phyloP scores from a whole-genome alignment of 371 early-diverging fungal species.

The Capillidium rhysosporum region DNA sequence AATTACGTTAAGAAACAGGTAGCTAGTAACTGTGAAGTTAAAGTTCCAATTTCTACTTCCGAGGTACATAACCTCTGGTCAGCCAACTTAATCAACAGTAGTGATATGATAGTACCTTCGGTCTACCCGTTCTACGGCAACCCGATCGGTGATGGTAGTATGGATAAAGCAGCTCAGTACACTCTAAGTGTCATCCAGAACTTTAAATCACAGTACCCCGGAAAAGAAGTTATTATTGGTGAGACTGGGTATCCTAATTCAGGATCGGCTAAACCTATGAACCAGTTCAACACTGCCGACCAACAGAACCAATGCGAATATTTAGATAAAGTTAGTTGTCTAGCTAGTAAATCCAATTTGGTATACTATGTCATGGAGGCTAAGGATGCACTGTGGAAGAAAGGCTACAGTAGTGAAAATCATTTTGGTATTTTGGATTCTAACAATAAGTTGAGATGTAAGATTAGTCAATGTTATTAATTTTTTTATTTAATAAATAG shows the following conservation, averaged over 20 bases:
- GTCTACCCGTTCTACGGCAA: slow-evolving; percentile 1
- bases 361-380: slow-evolving; percentile 1
- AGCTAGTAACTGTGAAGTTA: not conserved
- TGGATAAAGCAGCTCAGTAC: not conserved
- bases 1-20: not conserved
- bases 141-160: not conserved
- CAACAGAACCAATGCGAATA: not conserved
- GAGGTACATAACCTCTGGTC: not conserved
- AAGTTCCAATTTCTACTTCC: not conserved
- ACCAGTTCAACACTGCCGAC: not conserved
- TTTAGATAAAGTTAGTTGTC: not conserved
- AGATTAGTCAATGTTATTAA: too few species aligned
- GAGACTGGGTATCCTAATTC: not conserved
- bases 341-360: not conserved
- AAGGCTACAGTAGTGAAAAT: not conserved
- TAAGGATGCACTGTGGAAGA: not conserved
- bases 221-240: not conserved
- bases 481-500: too few species aligned
- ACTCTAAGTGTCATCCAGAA: not conserved
- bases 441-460: not conserved
- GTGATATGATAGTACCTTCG: not conserved
- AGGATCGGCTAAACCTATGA: not conserved
- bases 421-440: slow-evolving; percentile 3
- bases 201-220: not conserved
- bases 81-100: not conserved